Evolutionary conservation across 306 rosid species (phyloP), one percentile per base, ranked within the genome.

Genomic region (Coriaria nepalensis): DNA sequence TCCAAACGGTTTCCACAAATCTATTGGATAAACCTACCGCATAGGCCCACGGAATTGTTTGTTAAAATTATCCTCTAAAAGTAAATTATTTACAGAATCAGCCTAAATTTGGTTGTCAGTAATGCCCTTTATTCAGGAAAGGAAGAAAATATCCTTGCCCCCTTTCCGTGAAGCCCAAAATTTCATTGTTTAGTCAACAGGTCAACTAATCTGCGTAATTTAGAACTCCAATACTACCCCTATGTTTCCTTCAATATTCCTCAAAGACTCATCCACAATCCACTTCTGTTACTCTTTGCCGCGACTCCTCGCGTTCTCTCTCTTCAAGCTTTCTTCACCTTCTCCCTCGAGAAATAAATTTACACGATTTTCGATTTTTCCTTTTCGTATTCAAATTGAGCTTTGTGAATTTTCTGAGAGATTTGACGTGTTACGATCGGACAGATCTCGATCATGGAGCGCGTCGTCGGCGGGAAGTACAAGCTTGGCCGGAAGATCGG

Each of bases 401-500:
- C 54, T 56, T 40, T 43, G 44, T 46, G 52, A n/a, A 2, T 62
- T 67, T 53, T 51, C 47, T 51, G 54, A 57, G 49, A 39, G 75
- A 65, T 51, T 72, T 43, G 57, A 56, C 50, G 53, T 45, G 45
- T 29, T 38, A 8, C 48, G 55, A 58, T 58, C 55, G 37, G 32
- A 20, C 64, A 46, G 60, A 52, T 54, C 33, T 56, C 65, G 54
- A 34, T 13, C 57, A 83, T 88, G 96, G 96, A 88, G 55, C 81
- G 95, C 43, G 58, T 88, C 66, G 69, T 88, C 61, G 95, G 84
- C 67, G 62, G 73, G 50, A 81, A 81, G 75, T 88, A 68, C 76
- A 88, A 80, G 75, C 83, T 83, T 34, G 95, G 97, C 53, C 86
- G 95, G 57, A 88, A 88, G 88, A 88, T 88, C 86, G 97, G 97